Base-by-base conservation (phyloP, 2,329 filamentous ascomycete species). In the Penicillium hesseltinei region DNA sequence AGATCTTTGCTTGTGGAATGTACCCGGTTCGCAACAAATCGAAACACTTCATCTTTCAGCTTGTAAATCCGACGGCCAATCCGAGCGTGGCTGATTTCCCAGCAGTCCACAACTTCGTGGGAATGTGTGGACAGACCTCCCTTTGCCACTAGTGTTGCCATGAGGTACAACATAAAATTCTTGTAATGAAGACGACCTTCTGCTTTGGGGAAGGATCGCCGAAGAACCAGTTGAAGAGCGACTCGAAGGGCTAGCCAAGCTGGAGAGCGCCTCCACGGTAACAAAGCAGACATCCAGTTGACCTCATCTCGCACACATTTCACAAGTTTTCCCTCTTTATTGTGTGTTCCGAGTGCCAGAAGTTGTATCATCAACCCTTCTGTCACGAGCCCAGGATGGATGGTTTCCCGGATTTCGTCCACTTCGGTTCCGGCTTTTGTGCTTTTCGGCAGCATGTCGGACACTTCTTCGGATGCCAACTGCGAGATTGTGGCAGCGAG, bases 291-390 rank as follows among this genome's bases (percentile, higher is more conserved):
- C 6, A 17, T 7, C 23, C 21, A 38, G n/a, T 81, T 59, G 2
- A 84, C 75, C 7, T 85, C 81, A 42, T 85, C 82, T 2, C 80
- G 77, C 0, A 79, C 81, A 43, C 79, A 71, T 59, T 86, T 86
- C 42, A 62, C 71, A 25, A 85, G 73, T 0, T 69, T 66, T 0
- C 44, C 8, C 0, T 64, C 62, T 1, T 60, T 15, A 9, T 60
- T 58, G 0, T 67, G 56, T 13, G 66, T 45, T 0, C 81, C 81
- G 2, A 78, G 54, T 3, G 75, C 72, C 23, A 70, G 63, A 5
- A 83, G 63, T 5, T 81, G 70, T 0, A 73, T 74, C 11, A 80
- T 70, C 1, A 84, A 64, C 4, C 81, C 72, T 46, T 84, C 79
- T 0, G 81, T 84, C 0, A 86, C 74, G 4, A 84, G 68, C 0